phyloP scores from a whole-genome alignment of 257 asterid species.

The Anisodus acutangulus region DNA sequence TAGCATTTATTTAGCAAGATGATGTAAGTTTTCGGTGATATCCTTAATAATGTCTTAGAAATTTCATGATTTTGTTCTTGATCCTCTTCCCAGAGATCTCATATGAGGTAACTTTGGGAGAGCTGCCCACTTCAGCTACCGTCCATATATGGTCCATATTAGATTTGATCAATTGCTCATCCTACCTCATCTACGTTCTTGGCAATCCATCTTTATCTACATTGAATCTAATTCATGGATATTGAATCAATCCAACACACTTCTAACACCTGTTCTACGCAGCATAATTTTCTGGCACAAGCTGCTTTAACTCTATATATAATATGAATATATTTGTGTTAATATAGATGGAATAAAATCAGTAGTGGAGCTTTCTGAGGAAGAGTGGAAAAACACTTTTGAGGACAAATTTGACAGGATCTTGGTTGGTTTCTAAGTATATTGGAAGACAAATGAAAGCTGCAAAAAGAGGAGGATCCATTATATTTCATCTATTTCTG shows the following conservation, averaged over 20 bases:
- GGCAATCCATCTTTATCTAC: neutral
- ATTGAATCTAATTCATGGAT: neutral
- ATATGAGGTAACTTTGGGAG: too few relatives aligned
- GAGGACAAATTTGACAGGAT: slow-evolving; percentile 53
- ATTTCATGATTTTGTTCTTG: too few relatives aligned
- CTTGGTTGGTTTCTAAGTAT: slow-evolving; percentile 63
- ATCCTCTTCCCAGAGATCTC: neutral
- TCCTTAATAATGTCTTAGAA: too few relatives aligned
- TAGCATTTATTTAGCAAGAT: too few relatives aligned
- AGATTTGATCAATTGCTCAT: neutral
- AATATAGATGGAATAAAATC: slow-evolving; percentile 43
- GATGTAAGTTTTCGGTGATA: too few relatives aligned
- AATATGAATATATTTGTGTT: neutral
- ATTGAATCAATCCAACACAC: neutral
- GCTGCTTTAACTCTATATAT: neutral
- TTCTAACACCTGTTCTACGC: neutral
- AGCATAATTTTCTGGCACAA: neutral
- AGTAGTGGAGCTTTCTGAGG: slow-evolving; percentile 50
- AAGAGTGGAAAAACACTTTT: slow-evolving; percentile 49
- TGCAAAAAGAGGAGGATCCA: slow-evolving; percentile 50
- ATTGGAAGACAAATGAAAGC: slow-evolving; percentile 49
- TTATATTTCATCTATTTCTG: slow-evolving; percentile 60
- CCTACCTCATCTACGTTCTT: neutral
- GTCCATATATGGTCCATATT: neutral
- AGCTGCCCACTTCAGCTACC: neutral